Evolutionary conservation across 2,329 filamentous ascomycete genomes (phyloP).

Genomic region (Epicoccum nigrum): DNA sequence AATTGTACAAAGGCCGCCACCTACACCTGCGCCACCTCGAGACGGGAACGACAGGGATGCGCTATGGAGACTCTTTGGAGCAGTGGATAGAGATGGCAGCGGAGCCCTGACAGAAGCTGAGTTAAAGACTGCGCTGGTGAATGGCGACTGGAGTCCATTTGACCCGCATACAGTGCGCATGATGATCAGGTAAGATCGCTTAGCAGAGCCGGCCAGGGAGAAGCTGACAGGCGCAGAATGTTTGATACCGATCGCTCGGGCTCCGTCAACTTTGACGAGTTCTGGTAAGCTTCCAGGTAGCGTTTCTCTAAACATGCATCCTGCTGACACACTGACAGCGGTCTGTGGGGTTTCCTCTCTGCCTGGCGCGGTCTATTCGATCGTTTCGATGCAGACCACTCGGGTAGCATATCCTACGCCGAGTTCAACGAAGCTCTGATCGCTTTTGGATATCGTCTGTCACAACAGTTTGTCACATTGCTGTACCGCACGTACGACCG

Average conservation of each 20-base stretch:
- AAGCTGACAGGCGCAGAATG: conserved; percentile 64
- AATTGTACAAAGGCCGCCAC: conserved; percentile 54
- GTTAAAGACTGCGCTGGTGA: conserved; percentile 87
- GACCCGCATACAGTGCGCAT: conserved; percentile 93
- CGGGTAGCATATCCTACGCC: conserved; percentile 80
- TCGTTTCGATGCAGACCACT: conserved; percentile 87
- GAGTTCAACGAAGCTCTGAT: conserved; percentile 92
- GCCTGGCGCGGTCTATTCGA: conserved; percentile 95
- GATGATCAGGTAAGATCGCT: conserved; percentile 73
- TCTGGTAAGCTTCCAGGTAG: conserved; percentile 62
- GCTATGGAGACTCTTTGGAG: conserved; percentile 83
- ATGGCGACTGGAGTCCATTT: conserved; percentile 94
- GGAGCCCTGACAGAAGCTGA: conserved; percentile 86
- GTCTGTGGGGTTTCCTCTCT: conserved; percentile 92
- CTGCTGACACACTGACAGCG: conserved; percentile 51
- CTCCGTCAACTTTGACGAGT: conserved; percentile 92
- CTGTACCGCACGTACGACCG: conserved; percentile 87
- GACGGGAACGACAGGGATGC: conserved; percentile 70
- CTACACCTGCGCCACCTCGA: conserved; percentile 57
- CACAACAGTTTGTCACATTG: conserved; percentile 79
- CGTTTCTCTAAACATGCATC: neutral
- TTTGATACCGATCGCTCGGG: conserved; percentile 92
- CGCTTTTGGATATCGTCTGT: conserved; percentile 85
- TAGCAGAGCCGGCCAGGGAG: neutral
- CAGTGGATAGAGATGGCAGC: conserved; percentile 84